A percentile compares a stretch with the other conserved stretches of the same genome.
Evolutionary conservation across 495 filamentous ascomycete species (phyloP).

Genomic region (Podospora australis): DNA sequence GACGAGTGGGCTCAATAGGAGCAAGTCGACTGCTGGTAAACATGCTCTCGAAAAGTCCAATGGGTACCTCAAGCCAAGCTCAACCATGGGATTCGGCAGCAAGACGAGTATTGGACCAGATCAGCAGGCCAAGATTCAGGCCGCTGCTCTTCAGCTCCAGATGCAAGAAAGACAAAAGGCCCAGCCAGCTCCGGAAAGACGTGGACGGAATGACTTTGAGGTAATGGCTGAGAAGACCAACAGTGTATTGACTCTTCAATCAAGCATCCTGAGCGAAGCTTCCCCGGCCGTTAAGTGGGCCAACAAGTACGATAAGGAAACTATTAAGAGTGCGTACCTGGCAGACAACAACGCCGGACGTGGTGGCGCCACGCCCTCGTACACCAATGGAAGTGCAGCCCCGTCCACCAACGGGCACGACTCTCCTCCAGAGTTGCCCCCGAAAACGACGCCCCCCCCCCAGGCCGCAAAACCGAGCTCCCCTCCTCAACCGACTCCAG

Average conservation of each 20-base stretch:
- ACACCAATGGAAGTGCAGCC: constrained; percentile 25
- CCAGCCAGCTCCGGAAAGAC: constrained; percentile 33
- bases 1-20: constrained; percentile 47
- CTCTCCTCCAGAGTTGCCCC: constrained; percentile 28
- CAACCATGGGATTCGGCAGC: constrained; percentile 56
- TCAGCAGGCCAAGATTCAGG: constrained; percentile 87
- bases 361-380: constrained; percentile 34
- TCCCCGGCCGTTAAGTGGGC: constrained; percentile 96
- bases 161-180: constrained; percentile 53
- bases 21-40: constrained; percentile 56
- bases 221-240: constrained; percentile 67
- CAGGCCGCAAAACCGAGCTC: constrained; percentile 27
- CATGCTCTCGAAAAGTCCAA: constrained; percentile 32
- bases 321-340: constrained; percentile 74
- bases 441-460: constrained; percentile 23
- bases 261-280: constrained; percentile 77
- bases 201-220: constrained; percentile 50
- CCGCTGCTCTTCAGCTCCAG: constrained; percentile 76
- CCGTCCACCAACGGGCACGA: constrained; percentile 23
- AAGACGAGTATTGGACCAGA: constrained; percentile 87
- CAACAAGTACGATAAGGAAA: constrained; percentile 78
- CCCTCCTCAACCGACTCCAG: constrained; percentile 11
- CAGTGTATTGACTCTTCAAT: constrained; percentile 85
- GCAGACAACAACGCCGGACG: constrained; percentile 62
- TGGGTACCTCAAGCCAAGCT: constrained; percentile 21